A percentile compares a stretch with the other conserved stretches of the same genome.
phyloP scores from a whole-genome alignment of 768 basidiomycete species.

The Trametes cubensis region DNA sequence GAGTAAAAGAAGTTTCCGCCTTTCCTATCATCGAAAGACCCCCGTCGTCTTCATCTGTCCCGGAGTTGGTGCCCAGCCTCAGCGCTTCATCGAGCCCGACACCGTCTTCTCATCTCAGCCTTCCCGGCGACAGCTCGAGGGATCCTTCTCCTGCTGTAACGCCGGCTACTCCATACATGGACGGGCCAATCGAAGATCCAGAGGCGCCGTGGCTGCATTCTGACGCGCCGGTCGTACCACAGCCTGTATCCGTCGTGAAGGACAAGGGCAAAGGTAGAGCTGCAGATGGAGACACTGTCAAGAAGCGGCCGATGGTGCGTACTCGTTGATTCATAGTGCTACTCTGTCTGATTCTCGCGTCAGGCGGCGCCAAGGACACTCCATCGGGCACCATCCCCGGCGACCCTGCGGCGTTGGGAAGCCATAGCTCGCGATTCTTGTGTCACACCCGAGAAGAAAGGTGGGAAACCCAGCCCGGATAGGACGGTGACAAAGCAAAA shows the following conservation, averaged over 20 bases:
- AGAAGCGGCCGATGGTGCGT: constrained; percentile 17
- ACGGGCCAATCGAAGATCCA: constrained; percentile 6
- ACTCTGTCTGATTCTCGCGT: too few species aligned
- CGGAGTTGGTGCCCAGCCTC: constrained; percentile 63
- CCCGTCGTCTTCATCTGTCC: constrained; percentile 45
- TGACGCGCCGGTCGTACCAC: not conserved
- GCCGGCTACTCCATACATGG: not conserved
- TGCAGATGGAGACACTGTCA: not conserved
- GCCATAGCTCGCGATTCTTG: not conserved
- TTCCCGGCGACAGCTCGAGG: constrained; percentile 16
- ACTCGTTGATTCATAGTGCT: too few species aligned
- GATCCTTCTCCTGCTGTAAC: constrained; percentile 11
- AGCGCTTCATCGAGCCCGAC: constrained; percentile 73
- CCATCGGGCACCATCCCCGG: constrained; percentile 14
- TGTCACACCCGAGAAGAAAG: not conserved
- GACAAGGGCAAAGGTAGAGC: constrained; percentile 7
- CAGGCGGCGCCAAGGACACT: not conserved
- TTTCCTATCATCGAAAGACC: constrained; percentile 22
- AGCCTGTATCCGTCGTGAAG: not conserved
- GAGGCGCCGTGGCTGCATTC: constrained; percentile 17
- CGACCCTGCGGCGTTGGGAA: not conserved
- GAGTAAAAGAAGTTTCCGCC: not conserved
- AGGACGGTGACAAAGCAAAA: not conserved
- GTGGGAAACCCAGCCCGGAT: not conserved
- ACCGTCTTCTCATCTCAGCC: constrained; percentile 30